Percentiles rank a stretch among this genome's conserved stretches.
These are phyloP conservation scores for Bathelium albidoporum DNA, from an alignment of 495 filamentous ascomycete species.

Conservation along the genomic window DNA sequence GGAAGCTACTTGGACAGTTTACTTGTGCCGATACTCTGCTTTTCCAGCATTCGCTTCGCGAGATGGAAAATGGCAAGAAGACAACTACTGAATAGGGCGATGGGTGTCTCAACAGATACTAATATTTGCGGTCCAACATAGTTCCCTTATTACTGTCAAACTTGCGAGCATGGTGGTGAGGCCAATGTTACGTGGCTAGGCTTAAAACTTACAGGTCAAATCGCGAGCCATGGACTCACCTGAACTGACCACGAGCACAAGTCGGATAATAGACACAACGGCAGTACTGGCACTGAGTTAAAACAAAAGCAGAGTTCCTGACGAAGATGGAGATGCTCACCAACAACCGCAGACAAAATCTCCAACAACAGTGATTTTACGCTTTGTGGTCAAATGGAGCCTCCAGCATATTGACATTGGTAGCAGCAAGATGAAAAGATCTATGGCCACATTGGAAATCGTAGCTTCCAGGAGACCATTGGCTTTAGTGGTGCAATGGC, in stretches of 20 bases:
- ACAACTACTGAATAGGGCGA: background rate
- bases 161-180: no score
- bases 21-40: background rate
- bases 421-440: slow-evolving; percentile 1
- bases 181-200: no score
- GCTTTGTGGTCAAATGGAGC: background rate
- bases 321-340: background rate
- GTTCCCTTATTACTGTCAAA: no score
- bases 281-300: background rate
- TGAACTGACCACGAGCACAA: background rate
- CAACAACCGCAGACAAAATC: background rate
- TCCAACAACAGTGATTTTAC: background rate
- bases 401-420: background rate
- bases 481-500: background rate
- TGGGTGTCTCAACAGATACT: background rate
- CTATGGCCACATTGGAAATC: background rate
- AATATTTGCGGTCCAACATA: background rate
- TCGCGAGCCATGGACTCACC: background rate
- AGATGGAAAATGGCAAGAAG: background rate
- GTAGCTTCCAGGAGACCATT: background rate
- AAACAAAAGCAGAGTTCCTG: background rate
- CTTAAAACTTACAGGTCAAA: no score
- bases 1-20: background rate
- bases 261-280: background rate
- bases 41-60: background rate